Base-by-base conservation (phyloP, 2,329 filamentous ascomycete genomes). In the Didymella arachidicola region DNA sequence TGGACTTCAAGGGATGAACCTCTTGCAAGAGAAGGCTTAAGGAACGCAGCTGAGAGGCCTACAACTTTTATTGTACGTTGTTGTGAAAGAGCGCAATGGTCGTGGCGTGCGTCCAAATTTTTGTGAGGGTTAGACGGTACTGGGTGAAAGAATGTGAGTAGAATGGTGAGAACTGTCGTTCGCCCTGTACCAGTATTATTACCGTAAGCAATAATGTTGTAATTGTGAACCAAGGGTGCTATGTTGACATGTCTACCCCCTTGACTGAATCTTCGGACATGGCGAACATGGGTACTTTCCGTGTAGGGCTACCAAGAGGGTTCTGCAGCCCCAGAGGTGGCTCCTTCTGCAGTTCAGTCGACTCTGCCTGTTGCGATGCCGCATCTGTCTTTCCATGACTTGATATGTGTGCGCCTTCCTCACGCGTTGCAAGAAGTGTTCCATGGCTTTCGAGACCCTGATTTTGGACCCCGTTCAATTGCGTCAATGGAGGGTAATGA, bases 201-300 rank as follows among this genome's bases (percentile, higher is more conserved):
- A 25, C 25, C 16, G 18, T 27, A 5, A 19, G 12, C 38, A 34
- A 18, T 19, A 14, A 26, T 25, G n/a, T 48, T 30, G 4, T 5
- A n/a, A 25, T 41, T 19, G 18, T 27, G 7, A 19, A 27, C 51
- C 43, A 52, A 22, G 12, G 39, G 56, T 66, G 58, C 36, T 64
- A 60, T n/a, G 56, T 57, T 14, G 67, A 68, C 51, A 62, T 70
- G 34, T 79, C 77, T 4, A 78, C 65, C 65, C 82, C 79, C 18
- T 66, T 65, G 5, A 80, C 67, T 2, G 79, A 76, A 36, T 80
- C 75, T 49, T 74, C 70, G 2, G 79, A 77, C n/a, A 80, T 49
- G 6, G 69, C 56, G 61, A 81, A 80, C 77, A 82, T 80, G 3
- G 78, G 74, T n/a, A 79, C 46, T 45, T 74, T 78, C 41, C 71